Base-by-base conservation (phyloP, 129 eudicot species). In the Chrysanthemum makinoi region DNA sequence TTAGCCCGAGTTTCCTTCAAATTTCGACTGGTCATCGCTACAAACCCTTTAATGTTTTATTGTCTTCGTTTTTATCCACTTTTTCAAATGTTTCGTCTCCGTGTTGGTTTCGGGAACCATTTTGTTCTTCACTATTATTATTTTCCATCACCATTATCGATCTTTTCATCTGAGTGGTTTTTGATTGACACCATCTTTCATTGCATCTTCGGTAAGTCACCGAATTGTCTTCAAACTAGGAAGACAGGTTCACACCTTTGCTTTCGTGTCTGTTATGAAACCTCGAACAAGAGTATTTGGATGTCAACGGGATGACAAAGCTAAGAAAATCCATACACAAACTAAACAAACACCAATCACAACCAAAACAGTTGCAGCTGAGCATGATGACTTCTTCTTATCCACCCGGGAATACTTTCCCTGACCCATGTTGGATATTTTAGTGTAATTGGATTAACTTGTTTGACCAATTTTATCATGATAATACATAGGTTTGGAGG, bases 311-410 rank as follows among this genome's bases (percentile, higher is more conserved):
- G 75, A 19, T 63, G 6, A 69, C 47, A 17, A 80, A 53, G 81
- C 60, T 67, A 85, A 80, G 18, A 72, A 68, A 83, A 84, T 77
- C 85, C 85, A 84, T 55, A 67, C 81, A 18, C 83, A 83, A 69
- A 84, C 58, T 46, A 84, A 64, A 74, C 83, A 84, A 22, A 76
- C 70, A 50, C 70, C 67, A 14, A 74, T 57, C 48, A 77, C 56
- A 46, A 74, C 75, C 61, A 80, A 17, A 49, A 80, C 22, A 43
- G 68, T 69, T 35, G 56, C 74, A 30, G 80, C 13, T 4, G 85
- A 80, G 66, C 79, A 77, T 35, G 83, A 80, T 35, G 88, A 80
- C 51, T 78, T 84, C 51, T 78, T 84, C 65, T 77, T 80, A 80
- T 84, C 88, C 24, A 77, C 76, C 56, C 85, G 70, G 6, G 83